Percentiles rank a stretch among this genome's conserved stretches.
phyloP scores from a whole-genome alignment of 495 filamentous ascomycete genomes.

The Rostrohypoxylon terebratum region DNA sequence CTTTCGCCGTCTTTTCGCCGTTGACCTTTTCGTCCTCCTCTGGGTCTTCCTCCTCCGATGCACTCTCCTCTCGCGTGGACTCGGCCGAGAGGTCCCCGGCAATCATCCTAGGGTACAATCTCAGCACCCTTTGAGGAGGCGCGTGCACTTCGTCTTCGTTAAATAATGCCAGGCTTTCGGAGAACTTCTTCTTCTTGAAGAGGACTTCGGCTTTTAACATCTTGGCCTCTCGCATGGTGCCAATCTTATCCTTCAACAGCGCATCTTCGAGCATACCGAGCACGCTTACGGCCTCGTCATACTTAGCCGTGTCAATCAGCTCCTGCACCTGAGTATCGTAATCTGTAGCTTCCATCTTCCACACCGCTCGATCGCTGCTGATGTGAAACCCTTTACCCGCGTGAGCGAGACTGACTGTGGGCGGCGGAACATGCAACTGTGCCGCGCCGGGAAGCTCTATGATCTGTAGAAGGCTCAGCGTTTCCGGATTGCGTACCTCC shows the following conservation, averaged over 20 bases:
- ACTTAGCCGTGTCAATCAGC: slow-evolving; percentile 76
- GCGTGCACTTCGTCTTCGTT: slow-evolving; percentile 81
- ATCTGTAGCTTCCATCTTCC: slow-evolving; percentile 94
- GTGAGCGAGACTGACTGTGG: slow-evolving; percentile 90
- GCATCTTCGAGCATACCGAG: slow-evolving; percentile 92
- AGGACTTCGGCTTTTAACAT: slow-evolving; percentile 89
- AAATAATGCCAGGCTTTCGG: slow-evolving; percentile 91
- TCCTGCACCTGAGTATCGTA: slow-evolving; percentile 94
- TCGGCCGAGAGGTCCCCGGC: slow-evolving; percentile 80
- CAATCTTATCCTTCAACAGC: slow-evolving; percentile 83
- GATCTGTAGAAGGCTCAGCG: slow-evolving; percentile 85
- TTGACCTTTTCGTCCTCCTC: slow-evolving; percentile 62
- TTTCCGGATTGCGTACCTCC: slow-evolving; percentile 93
- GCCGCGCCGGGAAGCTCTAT: slow-evolving; percentile 82
- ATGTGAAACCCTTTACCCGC: slow-evolving; percentile 95
- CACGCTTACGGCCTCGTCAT: slow-evolving; percentile 94
- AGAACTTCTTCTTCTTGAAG: slow-evolving; percentile 84
- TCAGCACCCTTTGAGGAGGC: slow-evolving; percentile 88
- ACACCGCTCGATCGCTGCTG: slow-evolving; percentile 86
- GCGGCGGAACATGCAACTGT: slow-evolving; percentile 91
- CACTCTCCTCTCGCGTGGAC: slow-evolving; percentile 51
- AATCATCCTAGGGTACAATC: slow-evolving; percentile 83
- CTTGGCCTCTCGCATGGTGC: slow-evolving; percentile 82
- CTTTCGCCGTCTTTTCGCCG: slow-evolving; percentile 55
- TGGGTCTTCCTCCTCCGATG: slow-evolving; percentile 57